Percentiles rank a stretch among this genome's conserved stretches.
These are phyloP conservation scores for Starmera caribaea DNA, from an alignment of 805 yeast species.

Conservation along the genomic window DNA sequence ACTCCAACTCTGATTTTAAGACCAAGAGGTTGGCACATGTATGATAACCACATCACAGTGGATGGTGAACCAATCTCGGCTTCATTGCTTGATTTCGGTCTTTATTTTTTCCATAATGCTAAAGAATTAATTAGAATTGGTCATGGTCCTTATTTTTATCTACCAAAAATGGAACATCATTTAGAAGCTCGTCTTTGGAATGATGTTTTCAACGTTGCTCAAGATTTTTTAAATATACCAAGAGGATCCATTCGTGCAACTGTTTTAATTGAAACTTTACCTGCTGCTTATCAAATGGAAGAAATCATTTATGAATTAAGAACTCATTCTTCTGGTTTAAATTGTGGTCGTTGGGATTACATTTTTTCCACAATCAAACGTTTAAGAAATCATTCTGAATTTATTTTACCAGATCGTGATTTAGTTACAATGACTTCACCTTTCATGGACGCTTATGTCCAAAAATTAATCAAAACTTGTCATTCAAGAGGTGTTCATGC, in stretches of 20 bases:
- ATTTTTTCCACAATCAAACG: slow-evolving; percentile 74
- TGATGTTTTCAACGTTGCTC: slow-evolving; percentile 67
- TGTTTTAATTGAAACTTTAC: slow-evolving; percentile 73
- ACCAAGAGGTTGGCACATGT: slow-evolving; percentile 88
- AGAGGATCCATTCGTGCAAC: slow-evolving; percentile 80
- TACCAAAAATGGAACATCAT: slow-evolving; percentile 84
- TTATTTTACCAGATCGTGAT: slow-evolving; percentile 67
- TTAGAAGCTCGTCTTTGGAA: slow-evolving; percentile 79
- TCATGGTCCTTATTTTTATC: slow-evolving; percentile 71
- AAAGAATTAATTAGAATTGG: slow-evolving; percentile 51
- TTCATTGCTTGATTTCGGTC: slow-evolving; percentile 73
- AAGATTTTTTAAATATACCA: slow-evolving; percentile 57
- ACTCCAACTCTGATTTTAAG: slow-evolving; percentile 71
- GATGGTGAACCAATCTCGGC: slow-evolving; percentile 75
- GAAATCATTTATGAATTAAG: slow-evolving; percentile 71
- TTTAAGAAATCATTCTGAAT: slow-evolving; percentile 55
- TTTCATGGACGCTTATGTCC: slow-evolving; percentile 73
- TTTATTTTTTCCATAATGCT: slow-evolving; percentile 72
- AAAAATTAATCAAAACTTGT: slow-evolving; percentile 60
- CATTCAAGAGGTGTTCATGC: slow-evolving; percentile 78
- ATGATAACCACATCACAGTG: slow-evolving; percentile 58
- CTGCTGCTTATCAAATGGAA: slow-evolving; percentile 81
- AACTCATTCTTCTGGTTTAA: slow-evolving; percentile 72
- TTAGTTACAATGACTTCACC: slow-evolving; percentile 77
- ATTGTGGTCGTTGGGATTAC: slow-evolving; percentile 89